phyloP scores from a whole-genome alignment of 1,139 yeast species.

The Blastobotrys buckinghamii region DNA sequence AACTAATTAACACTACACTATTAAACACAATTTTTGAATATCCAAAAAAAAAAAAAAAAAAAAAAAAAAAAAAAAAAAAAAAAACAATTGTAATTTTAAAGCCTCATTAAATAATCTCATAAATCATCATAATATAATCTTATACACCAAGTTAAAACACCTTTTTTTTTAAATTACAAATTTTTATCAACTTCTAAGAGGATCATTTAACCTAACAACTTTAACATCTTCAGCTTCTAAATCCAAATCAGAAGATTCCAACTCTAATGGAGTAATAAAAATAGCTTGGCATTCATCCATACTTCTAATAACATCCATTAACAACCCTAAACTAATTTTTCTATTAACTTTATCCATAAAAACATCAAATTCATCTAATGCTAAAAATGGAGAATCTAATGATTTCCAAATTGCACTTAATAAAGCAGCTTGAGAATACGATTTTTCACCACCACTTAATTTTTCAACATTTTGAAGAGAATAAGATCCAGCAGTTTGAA shows the following conservation, averaged over 20 bases:
- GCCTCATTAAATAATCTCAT: too few relatives aligned
- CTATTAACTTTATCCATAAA: conserved; percentile 95
- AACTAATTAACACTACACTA: too few relatives aligned
- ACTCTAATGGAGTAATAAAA: conserved; percentile 92
- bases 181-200: too few relatives aligned
- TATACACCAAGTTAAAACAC: too few relatives aligned
- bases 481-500: conserved; percentile 40
- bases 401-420: conserved; percentile 88
- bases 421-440: conserved; percentile 86
- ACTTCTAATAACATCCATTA: conserved; percentile 58
- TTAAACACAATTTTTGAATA: too few relatives aligned
- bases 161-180: too few relatives aligned
- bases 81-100: too few relatives aligned
- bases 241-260: conserved; percentile 57
- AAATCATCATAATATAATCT: too few relatives aligned
- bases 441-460: conserved; percentile 94
- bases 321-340: conserved; percentile 67
- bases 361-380: conserved; percentile 95
- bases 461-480: conserved; percentile 72
- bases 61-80: too few relatives aligned
- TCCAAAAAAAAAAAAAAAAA: too few relatives aligned
- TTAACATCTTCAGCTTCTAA: conserved; percentile 54
- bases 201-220: conserved; percentile 66
- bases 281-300: conserved; percentile 74
- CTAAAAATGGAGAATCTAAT: conserved; percentile 81